Evolutionary conservation across 148 eudicot genomes (phyloP).

Genomic region (Rheum nobile): DNA sequence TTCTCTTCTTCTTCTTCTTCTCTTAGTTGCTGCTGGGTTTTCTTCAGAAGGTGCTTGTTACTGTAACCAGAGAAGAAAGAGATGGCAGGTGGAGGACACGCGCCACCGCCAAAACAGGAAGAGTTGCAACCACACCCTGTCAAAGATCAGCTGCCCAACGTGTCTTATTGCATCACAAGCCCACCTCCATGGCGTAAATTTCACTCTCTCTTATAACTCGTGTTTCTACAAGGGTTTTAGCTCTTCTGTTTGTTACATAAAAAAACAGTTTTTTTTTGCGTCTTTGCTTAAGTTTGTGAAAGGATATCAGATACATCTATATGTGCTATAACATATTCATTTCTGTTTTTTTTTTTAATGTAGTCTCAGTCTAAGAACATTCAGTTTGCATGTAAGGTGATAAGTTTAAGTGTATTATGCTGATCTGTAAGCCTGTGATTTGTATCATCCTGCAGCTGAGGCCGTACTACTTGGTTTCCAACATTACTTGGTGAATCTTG

Average conservation of each 20-base stretch:
- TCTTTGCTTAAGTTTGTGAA: not conserved
- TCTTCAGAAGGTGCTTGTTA: not conserved
- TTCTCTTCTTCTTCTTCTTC: not conserved
- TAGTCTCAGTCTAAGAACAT: not conserved
- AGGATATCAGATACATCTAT: not conserved
- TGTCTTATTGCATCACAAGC: slow-evolving; percentile 80
- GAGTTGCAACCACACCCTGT: slow-evolving; percentile 63
- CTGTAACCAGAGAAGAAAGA: slow-evolving; percentile 8
- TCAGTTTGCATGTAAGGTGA: not conserved
- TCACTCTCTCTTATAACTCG: not conserved
- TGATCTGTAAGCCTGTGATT: not conserved
- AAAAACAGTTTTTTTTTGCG: not conserved
- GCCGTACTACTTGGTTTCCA: slow-evolving; percentile 82
- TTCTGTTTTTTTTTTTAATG: too few species aligned
- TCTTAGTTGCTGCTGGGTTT: slow-evolving; percentile 10
- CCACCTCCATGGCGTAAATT: slow-evolving; percentile 94
- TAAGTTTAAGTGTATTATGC: not conserved
- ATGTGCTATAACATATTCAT: too few species aligned
- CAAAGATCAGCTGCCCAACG: slow-evolving; percentile 67
- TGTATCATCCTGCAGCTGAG: slow-evolving; percentile 42
- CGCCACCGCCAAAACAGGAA: slow-evolving; percentile 72
- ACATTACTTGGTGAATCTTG: slow-evolving; percentile 85
- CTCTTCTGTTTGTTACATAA: not conserved
- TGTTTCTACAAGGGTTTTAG: not conserved
- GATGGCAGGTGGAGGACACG: slow-evolving; percentile 54